Evolutionary conservation across 208 protist genomes (phyloP).

Genomic region (Crithidia thermophila): DNA sequence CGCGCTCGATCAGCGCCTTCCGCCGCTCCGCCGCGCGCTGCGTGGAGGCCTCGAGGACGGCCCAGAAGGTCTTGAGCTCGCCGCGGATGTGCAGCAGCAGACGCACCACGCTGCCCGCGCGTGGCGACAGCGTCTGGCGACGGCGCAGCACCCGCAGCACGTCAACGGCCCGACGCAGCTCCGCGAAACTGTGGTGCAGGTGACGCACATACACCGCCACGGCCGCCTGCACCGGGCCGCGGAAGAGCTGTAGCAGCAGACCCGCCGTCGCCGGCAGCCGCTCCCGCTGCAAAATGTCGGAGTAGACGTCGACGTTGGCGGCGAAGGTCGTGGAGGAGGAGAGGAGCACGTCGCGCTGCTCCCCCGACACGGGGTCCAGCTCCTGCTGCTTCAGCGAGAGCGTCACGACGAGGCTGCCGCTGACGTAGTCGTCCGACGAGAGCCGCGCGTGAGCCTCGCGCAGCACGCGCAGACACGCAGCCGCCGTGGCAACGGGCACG

Average conservation of each 20-base stretch:
- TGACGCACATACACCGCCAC: conserved; percentile 21
- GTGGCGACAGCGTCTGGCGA: conserved; percentile 9
- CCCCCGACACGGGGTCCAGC: not conserved
- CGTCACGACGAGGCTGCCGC: conserved; percentile 28
- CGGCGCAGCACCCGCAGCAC: conserved; percentile 14
- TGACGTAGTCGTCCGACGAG: conserved; percentile 26
- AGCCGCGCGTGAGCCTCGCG: conserved; percentile 12
- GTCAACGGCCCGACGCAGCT: conserved; percentile 20
- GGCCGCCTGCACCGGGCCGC: conserved; percentile 24
- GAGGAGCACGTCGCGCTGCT: conserved; percentile 38
- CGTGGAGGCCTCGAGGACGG: conserved; percentile 8
- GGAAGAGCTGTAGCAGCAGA: conserved; percentile 32
- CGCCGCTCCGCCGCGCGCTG: conserved; percentile 9
- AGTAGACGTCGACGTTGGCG: conserved; percentile 23
- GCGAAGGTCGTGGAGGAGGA: conserved; percentile 36
- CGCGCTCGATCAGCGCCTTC: not conserved
- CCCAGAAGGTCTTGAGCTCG: conserved; percentile 15
- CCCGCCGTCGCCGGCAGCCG: conserved; percentile 28
- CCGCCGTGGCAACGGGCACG: conserved; percentile 11
- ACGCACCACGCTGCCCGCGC: conserved; percentile 20
- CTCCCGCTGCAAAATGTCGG: conserved; percentile 19
- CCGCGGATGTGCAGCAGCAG: conserved; percentile 19
- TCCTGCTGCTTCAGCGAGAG: conserved; percentile 30
- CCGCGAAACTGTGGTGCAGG: conserved; percentile 6
- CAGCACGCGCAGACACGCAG: conserved; percentile 16